Conservation (phyloP, 768 basidiomycete species). For the Hericium erinaceus region DNA sequence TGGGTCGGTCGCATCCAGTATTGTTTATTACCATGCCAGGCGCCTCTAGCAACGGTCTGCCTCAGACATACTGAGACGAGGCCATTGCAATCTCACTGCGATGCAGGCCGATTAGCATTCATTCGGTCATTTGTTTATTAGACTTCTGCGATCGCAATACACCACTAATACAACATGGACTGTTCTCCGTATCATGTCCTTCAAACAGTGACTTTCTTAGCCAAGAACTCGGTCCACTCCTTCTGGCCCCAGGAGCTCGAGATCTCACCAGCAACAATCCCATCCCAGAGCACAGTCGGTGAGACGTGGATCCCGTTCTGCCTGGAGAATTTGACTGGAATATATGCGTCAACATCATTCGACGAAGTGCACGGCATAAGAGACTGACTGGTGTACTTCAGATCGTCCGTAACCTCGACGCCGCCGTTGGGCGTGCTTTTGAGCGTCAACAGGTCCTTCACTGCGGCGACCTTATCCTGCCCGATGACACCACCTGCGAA, state of each 20-base stretch:
- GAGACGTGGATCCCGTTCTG: constrained; percentile 93
- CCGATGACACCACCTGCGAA: constrained; percentile 44
- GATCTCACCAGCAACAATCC: constrained; percentile 59
- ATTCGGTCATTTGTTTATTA: too few relatives aligned
- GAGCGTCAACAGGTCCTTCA: constrained; percentile 54
- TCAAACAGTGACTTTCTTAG: constrained; percentile 40
- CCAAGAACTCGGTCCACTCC: constrained; percentile 76
- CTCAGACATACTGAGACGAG: too few relatives aligned
- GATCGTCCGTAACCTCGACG: constrained; percentile 69
- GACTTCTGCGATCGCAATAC: neutral
- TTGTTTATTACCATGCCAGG: too few relatives aligned
- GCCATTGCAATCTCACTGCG: neutral
- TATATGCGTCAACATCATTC: neutral
- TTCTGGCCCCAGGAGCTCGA: constrained; percentile 75
- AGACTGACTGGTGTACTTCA: constrained; percentile 79
- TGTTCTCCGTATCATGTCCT: neutral
- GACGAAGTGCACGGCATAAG: constrained; percentile 4
- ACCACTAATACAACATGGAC: neutral
- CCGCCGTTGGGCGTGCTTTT: constrained; percentile 71
- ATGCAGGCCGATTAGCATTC: too few relatives aligned
- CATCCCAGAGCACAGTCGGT: constrained; percentile 73
- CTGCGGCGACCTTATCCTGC: constrained; percentile 35
- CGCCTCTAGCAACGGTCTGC: neutral
- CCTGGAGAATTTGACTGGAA: constrained; percentile 76
- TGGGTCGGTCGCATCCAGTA: too few relatives aligned